These are phyloP conservation scores for Komagataella phaffii DNA, from an alignment of 805 yeast species.

Conservation along the genomic window DNA sequence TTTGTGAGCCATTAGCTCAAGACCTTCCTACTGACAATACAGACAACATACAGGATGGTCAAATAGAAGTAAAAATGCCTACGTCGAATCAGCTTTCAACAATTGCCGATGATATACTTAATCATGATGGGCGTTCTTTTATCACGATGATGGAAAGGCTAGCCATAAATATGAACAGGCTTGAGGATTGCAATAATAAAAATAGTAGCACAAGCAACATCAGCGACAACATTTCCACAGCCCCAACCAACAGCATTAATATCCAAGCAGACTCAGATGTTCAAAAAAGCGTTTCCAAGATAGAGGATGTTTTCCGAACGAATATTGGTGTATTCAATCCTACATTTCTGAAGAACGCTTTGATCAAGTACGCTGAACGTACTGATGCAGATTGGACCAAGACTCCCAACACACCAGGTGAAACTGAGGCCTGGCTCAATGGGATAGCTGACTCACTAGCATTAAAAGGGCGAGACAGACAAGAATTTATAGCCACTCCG, in stretches of 20 bases:
- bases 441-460: neutral
- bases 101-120: constrained; percentile 69
- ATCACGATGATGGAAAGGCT: constrained; percentile 65
- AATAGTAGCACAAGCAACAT: constrained; percentile 32
- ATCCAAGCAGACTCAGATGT: constrained; percentile 5
- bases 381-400: constrained; percentile 6
- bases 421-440: neutral
- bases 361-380: neutral
- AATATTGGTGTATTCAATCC: neutral
- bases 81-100: constrained; percentile 23
- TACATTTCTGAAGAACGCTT: neutral
- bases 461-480: neutral
- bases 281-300: neutral
- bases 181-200: neutral
- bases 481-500: neutral
- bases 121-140: constrained; percentile 66
- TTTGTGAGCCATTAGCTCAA: neutral
- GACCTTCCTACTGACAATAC: neutral
- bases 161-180: neutral
- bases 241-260: constrained; percentile 4
- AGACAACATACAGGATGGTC: neutral
- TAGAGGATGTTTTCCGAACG: neutral
- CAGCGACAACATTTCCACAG: constrained; percentile 2
- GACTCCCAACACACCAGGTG: neutral
- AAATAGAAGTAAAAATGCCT: neutral